phyloP scores from a whole-genome alignment of 345 rosid genomes.

The Ceriops tagal region DNA sequence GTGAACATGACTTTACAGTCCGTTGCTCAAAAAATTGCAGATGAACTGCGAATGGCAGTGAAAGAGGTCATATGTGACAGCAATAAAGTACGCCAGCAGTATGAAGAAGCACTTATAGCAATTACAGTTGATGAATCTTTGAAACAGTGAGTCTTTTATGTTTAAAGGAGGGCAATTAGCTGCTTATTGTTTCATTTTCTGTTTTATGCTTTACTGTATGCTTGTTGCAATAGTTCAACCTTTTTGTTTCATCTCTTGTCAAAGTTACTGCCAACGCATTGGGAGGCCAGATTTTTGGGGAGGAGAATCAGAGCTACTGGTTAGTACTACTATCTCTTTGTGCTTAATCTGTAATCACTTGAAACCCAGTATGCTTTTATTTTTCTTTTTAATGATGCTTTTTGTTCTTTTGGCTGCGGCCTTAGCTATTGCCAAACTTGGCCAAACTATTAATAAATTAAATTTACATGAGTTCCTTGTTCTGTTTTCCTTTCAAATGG shows the following conservation, averaged over 20 bases:
- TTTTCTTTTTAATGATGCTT: neutral
- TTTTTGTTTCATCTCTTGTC: conserved; percentile 7
- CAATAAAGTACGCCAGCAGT: conserved; percentile 49
- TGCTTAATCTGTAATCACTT: conserved; percentile 12
- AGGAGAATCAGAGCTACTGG: conserved; percentile 92
- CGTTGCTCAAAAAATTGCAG: conserved; percentile 31
- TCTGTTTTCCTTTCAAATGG: too few species aligned
- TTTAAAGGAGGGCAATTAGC: too few species aligned
- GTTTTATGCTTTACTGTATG: neutral
- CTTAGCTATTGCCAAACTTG: too few species aligned
- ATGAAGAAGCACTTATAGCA: conserved; percentile 74
- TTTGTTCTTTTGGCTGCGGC: neutral
- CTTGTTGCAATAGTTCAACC: conserved; percentile 6
- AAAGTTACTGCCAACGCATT: conserved; percentile 77
- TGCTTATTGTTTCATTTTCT: conserved; percentile 4
- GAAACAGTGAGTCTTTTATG: conserved; percentile 47
- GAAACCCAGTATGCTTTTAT: neutral
- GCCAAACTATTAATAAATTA: too few species aligned
- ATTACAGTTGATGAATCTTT: conserved; percentile 79
- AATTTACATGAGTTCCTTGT: too few species aligned
- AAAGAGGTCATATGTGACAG: conserved; percentile 76
- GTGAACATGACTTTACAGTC: conserved; percentile 3
- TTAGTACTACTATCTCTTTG: conserved; percentile 35
- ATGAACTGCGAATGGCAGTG: conserved; percentile 82
- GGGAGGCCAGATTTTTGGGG: conserved; percentile 82